These are phyloP conservation scores for Manihot esculenta DNA, from an alignment of 441 rosid genomes.

Conservation along the genomic window DNA sequence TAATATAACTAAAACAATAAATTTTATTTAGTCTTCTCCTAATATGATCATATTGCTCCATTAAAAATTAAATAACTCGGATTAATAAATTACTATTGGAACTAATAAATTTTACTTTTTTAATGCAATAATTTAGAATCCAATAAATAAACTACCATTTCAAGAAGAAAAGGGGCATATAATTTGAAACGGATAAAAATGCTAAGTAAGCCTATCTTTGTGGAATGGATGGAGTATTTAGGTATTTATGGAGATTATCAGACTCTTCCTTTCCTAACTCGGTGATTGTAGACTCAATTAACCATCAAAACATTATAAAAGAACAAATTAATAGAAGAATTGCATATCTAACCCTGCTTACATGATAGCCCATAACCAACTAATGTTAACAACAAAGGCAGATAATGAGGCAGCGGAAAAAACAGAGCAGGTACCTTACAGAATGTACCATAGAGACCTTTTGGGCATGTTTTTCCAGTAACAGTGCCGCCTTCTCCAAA, in stretches of 20 bases:
- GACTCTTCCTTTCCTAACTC: neutral
- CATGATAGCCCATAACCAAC: neutral
- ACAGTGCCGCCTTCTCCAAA: slow-evolving; percentile 83
- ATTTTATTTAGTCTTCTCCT: no score
- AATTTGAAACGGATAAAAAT: no score
- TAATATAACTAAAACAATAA: no score
- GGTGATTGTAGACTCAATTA: neutral
- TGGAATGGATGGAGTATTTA: neutral
- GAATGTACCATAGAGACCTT: slow-evolving; percentile 93
- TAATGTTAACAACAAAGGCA: slow-evolving; percentile 2
- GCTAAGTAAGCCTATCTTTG: no score
- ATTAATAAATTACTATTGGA: no score
- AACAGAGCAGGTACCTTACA: slow-evolving; percentile 56
- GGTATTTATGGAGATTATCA: neutral
- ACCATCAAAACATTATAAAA: neutral
- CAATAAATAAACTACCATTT: no score
- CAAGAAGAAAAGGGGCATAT: no score
- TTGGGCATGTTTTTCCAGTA: slow-evolving; percentile 90
- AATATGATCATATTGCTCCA: no score
- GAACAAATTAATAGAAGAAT: neutral
- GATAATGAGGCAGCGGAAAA: slow-evolving; percentile 5
- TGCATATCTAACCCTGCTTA: neutral
- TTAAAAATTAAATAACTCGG: no score
- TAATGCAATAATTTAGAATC: no score
- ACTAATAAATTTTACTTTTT: no score